Conservation (phyloP, 2,329 filamentous ascomycete species). For the Lasiodiplodia gonubiensis region DNA sequence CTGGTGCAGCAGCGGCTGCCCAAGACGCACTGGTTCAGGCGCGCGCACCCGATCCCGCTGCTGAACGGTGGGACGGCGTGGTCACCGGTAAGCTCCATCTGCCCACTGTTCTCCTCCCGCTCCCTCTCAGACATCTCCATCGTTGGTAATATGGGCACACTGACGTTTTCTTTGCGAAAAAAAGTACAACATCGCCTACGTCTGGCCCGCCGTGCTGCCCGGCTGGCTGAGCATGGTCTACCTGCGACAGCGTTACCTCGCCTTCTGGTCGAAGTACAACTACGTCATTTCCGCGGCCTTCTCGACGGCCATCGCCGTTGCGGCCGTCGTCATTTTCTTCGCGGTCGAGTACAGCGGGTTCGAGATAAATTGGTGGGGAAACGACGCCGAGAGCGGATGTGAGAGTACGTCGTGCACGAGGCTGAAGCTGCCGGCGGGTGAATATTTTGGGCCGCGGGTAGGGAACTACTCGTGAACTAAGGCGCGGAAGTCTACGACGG, state of each 20-base stretch:
- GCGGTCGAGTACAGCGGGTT: conserved; percentile 65
- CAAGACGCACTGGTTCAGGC: conserved; percentile 65
- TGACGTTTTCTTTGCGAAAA: no score
- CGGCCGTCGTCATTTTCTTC: conserved; percentile 73
- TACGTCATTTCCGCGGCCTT: conserved; percentile 75
- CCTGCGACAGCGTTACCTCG: conserved; percentile 52
- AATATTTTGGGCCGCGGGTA: neutral
- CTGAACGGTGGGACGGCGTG: conserved; percentile 29
- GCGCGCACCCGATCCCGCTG: conserved; percentile 29
- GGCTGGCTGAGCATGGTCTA: conserved; percentile 62
- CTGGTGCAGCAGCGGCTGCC: conserved; percentile 53
- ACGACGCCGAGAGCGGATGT: conserved; percentile 36
- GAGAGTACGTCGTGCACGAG: conserved; percentile 10
- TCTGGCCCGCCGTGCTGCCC: conserved; percentile 56
- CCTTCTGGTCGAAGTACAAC: conserved; percentile 68
- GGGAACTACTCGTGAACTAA: neutral
- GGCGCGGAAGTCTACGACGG: neutral
- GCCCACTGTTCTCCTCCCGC: neutral
- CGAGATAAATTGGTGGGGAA: conserved; percentile 66
- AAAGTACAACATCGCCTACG: conserved; percentile 57
- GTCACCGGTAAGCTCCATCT: conserved; percentile 27
- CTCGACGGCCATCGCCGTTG: conserved; percentile 70
- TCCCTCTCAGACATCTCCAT: neutral
- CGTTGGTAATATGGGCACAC: no score
- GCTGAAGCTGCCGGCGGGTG: neutral